These are phyloP conservation scores for Leishmania arabica DNA, from an alignment of 208 protist genomes.

Conservation along the genomic window DNA sequence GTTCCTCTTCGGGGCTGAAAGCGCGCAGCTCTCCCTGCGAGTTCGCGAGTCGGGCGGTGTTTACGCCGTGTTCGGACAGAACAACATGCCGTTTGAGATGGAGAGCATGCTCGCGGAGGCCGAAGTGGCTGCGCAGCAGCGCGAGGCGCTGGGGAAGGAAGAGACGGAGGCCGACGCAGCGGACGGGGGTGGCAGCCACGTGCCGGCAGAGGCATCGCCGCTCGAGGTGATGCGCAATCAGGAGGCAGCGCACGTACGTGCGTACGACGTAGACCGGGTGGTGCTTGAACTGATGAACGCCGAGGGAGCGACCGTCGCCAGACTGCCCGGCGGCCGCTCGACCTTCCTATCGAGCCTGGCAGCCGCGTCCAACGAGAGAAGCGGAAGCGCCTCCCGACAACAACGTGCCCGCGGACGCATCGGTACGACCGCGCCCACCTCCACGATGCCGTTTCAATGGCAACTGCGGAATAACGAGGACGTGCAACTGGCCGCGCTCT, in stretches of 20 bases:
- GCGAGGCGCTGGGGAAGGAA: not conserved
- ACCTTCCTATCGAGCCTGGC: not conserved
- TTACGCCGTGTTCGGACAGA: slow-evolving; percentile 26
- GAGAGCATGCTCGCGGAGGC: slow-evolving; percentile 13
- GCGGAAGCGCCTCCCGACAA: not conserved
- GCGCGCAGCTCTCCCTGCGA: slow-evolving; percentile 19
- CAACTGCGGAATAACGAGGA: slow-evolving; percentile 54
- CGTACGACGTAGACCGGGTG: slow-evolving; percentile 37
- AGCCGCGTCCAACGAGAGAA: not conserved
- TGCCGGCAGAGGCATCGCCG: not conserved
- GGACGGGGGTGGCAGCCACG: not conserved
- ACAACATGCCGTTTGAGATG: slow-evolving; percentile 13
- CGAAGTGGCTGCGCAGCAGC: slow-evolving; percentile 1
- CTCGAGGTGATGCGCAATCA: slow-evolving; percentile 10
- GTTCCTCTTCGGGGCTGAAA: slow-evolving; percentile 34
- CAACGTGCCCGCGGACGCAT: not conserved
- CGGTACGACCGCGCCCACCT: not conserved
- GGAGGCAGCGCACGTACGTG: slow-evolving; percentile 14
- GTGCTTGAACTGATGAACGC: slow-evolving; percentile 20
- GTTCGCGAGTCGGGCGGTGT: slow-evolving; percentile 21
- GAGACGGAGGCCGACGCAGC: not conserved
- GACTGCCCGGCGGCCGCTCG: not conserved
- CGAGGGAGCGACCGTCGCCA: not conserved
- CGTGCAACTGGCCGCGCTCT: slow-evolving; percentile 68
- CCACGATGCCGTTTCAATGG: slow-evolving; percentile 8